Base-by-base conservation (phyloP, 2,329 filamentous ascomycete species). In the Ceratocystis albifundus region DNA sequence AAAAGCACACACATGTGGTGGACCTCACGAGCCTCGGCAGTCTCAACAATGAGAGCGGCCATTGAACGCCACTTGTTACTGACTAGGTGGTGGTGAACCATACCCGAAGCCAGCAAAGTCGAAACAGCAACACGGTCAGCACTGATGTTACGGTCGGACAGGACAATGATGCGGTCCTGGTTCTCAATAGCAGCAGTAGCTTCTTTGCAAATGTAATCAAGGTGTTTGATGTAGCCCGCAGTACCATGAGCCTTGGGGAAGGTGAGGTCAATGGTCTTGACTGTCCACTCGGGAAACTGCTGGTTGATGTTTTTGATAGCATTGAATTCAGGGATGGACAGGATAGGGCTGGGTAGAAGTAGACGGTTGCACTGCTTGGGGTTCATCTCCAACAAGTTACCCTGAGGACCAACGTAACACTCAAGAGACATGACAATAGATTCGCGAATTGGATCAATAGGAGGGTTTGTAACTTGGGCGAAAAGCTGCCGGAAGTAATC, bases 1-100 rank as follows among this genome's bases (percentile, higher is more conserved):
- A 97, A 84, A 55, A 96, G 83, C n/a, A 97, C 93, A 79, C 90
- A 96, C 90, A 96, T 96, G 78, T 97, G 93, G 76, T 97, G 93
- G 6, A 97, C 93, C 77, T 97, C 93, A 77, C 93, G 90, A 71
- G 93, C 93, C 76, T 97, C 93, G 59, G 88, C 93, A 69, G 92
- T 96, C 80, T 97, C 93, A 44, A 96, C 84, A 50, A 96, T 82
- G 59, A 97, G 78, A 61, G 92, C 93, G 70, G 85, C 90, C 77
- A 92, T 84, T 12, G 93, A 92, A 75, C 93, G 84, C 90, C 92
- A 96, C 79, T 95, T 93, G 82, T 96, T 96, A 76, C 88, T 88
- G 69, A 96, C 91, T 70, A 97, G 81, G 75, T 96, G 91, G 74
- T 96, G 93, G 76, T 97, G 93, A 28, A 96, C 89, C 82, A 96